Base-by-base conservation (phyloP, 1,284 basidiomycete species). In the Puccinia coronata region DNA sequence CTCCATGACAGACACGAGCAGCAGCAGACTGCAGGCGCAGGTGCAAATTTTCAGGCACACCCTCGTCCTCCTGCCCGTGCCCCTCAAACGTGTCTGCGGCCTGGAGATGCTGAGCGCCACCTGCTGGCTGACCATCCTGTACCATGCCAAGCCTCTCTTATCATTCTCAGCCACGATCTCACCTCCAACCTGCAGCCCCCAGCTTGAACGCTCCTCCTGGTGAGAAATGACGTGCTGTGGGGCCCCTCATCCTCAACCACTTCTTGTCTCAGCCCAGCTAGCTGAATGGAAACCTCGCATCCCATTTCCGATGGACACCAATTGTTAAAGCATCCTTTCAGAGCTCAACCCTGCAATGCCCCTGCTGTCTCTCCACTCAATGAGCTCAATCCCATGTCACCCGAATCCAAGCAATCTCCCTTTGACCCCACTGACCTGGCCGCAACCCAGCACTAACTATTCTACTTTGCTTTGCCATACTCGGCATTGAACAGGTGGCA, bases 401-500 rank as follows among this genome's bases (percentile, higher is more conserved):
- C n/a, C n/a, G n/a, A n/a, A n/a, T n/a, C 51, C 39, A 41, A 71
- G 53, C 77, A 80, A 47, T 43, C 77, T n/a, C 65, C 77, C 28
- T 41, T 53, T 11, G 49, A 67, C 28, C 69, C 77, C 39, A 71
- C 34, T 1, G 53, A 71, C 25, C 65, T 69, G 1, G 67, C 77
- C 34, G 63, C 55, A 57, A 47, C 61, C 20, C 67, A 92, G 83
- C 92, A 93, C 85, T 92, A 91, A 85, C 93, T 90, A 85, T 89
- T 92, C 86, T 91, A 92, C 70, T 94, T 93, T 85, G 92, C 93
- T 86, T 87, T 91, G 41, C 88, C 93, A 78, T 93, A 92, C 86
- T 93, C 92, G 85, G 88, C 89, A 28, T 89, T 93, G 83, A 67
- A n/a, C n/a, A n/a, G 47, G 23, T 34, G 9, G 20, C 47, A 71